Conservation (phyloP, 306 rosid species). For the Trifolium dubium region DNA sequence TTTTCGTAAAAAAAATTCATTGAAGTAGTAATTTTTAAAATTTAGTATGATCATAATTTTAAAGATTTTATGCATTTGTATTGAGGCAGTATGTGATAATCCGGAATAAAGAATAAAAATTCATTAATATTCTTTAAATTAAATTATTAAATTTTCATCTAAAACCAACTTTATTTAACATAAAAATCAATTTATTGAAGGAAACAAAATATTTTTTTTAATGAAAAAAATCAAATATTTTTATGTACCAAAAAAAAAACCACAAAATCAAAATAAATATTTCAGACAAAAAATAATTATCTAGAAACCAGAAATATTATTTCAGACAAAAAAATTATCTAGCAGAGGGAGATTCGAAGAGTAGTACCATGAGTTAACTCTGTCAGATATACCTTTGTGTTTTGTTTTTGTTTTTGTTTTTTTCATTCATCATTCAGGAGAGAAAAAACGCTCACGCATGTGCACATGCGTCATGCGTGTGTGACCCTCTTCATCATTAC, state of each 20-base stretch:
- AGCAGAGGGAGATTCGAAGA: constrained; percentile 22
- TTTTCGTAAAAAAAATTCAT: too few species aligned
- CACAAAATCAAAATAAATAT: not conserved
- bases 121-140: not conserved
- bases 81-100: not conserved
- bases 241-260: not conserved
- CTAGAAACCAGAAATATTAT: not conserved
- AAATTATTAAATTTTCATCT: not conserved
- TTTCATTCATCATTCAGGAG: not conserved
- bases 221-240: not conserved
- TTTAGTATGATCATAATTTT: not conserved
- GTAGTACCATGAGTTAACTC: constrained; percentile 31
- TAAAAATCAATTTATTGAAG: not conserved
- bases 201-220: not conserved
- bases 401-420: not conserved
- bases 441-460: constrained; percentile 31
- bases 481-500: constrained; percentile 33
- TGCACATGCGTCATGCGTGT: not conserved
- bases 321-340: not conserved
- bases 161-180: not conserved
- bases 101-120: not conserved
- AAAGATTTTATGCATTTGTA: not conserved
- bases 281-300: not conserved
- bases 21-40: not conserved
- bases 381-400: constrained; percentile 37